These are phyloP conservation scores for Calocybe cyanea DNA, from an alignment of 768 basidiomycete genomes.

Conservation along the genomic window DNA sequence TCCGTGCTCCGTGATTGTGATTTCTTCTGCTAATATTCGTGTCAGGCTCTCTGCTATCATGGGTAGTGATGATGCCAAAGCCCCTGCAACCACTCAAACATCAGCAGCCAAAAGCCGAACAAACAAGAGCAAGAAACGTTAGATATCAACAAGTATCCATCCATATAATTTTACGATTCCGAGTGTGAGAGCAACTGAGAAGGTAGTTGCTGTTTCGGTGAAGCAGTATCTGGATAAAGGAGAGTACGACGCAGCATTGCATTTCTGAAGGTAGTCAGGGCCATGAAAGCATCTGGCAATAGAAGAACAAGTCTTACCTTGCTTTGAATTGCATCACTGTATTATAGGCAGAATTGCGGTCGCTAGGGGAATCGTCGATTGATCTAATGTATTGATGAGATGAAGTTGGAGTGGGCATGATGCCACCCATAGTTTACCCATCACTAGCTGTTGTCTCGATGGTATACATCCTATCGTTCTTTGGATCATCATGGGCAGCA, in stretches of 20 bases:
- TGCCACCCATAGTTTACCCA: constrained; percentile 24
- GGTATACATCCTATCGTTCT: constrained; percentile 72
- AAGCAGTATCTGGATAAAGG: constrained; percentile 37
- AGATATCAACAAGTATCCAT: constrained; percentile 3
- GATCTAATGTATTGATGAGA: constrained; percentile 13
- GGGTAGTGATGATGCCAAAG: constrained; percentile 16
- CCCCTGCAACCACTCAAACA: not conserved
- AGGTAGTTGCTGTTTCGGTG: constrained; percentile 10
- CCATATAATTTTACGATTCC: not conserved
- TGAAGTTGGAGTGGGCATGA: not conserved
- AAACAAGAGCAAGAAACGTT: constrained; percentile 35
- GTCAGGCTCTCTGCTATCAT: constrained; percentile 42
- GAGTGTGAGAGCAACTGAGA: constrained; percentile 3
- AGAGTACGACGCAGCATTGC: constrained; percentile 52
- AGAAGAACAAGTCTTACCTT: constrained; percentile 36
- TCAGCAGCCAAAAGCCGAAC: constrained; percentile 19
- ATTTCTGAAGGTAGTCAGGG: constrained; percentile 35
- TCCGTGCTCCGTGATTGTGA: not conserved
- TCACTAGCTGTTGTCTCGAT: constrained; percentile 59
- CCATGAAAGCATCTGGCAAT: not conserved
- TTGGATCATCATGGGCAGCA: constrained; percentile 41
- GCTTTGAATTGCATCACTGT: constrained; percentile 65
- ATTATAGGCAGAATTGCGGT: constrained; percentile 45
- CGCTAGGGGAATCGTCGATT: constrained; percentile 25
- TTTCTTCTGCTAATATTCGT: constrained; percentile 1